These are phyloP conservation scores for Lactarius quietus DNA, from an alignment of 768 basidiomycete genomes.

Conservation along the genomic window DNA sequence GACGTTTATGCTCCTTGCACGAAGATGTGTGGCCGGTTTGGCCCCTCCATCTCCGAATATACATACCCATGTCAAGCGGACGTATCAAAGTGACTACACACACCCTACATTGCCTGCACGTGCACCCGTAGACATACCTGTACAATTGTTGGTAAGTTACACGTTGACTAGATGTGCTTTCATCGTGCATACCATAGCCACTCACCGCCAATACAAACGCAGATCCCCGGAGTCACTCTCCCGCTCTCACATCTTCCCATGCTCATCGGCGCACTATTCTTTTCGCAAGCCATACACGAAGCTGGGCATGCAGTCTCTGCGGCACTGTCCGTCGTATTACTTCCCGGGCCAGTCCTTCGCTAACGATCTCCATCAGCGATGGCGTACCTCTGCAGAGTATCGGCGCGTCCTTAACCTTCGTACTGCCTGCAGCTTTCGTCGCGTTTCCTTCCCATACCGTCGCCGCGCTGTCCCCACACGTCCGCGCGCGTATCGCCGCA, in stretches of 20 bases:
- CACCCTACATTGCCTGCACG: not conserved
- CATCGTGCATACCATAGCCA: too few species aligned
- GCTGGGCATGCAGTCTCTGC: slow-evolving; percentile 74
- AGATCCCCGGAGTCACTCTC: slow-evolving; percentile 84
- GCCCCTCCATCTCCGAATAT: not conserved
- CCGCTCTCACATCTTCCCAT: slow-evolving; percentile 68
- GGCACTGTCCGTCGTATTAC: slow-evolving; percentile 52
- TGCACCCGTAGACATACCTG: not conserved
- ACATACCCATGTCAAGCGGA: slow-evolving; percentile 5
- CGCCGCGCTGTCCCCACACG: slow-evolving; percentile 38
- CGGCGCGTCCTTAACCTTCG: slow-evolving; percentile 56
- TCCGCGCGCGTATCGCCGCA: slow-evolving; percentile 59
- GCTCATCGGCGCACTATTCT: slow-evolving; percentile 56
- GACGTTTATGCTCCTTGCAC: slow-evolving; percentile 18
- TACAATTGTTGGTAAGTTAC: slow-evolving; percentile 25
- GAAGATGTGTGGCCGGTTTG: not conserved
- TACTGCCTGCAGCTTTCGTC: slow-evolving; percentile 76
- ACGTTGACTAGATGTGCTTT: not conserved
- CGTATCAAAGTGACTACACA: slow-evolving; percentile 1
- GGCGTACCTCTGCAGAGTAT: slow-evolving; percentile 56
- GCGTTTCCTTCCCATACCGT: slow-evolving; percentile 47
- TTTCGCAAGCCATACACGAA: slow-evolving; percentile 75
- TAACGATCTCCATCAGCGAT: slow-evolving; percentile 44
- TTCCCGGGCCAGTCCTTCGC: not conserved
- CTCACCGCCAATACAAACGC: not conserved